Conservation (phyloP, 495 filamentous ascomycete species). For the Podospora tetraspora region DNA sequence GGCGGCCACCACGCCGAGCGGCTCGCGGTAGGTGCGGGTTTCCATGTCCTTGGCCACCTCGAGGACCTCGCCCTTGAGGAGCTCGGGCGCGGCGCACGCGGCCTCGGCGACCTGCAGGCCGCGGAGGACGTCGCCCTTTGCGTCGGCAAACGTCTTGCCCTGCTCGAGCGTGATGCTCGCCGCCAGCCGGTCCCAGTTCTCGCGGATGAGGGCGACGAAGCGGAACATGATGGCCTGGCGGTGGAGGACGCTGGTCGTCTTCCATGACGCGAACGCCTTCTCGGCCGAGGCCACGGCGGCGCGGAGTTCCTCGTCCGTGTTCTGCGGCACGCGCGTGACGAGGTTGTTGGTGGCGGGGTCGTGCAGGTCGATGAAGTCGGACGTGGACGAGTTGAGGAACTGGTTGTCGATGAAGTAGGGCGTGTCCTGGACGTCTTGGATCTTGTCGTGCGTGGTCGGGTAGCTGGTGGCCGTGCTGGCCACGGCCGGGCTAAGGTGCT, state of each 20-base stretch:
- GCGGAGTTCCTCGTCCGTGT: constrained; percentile 80
- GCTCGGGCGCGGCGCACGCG: constrained; percentile 87
- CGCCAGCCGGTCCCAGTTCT: constrained; percentile 93
- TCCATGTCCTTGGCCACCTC: constrained; percentile 99
- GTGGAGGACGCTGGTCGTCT: constrained; percentile 72
- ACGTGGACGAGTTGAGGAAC: constrained; percentile 69
- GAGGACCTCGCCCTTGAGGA: constrained; percentile 88
- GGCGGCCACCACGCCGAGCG: constrained; percentile 87
- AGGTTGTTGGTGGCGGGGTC: constrained; percentile 98
- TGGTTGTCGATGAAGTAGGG: constrained; percentile 90
- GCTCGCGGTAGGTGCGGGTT: constrained; percentile 87
- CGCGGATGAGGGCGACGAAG: constrained; percentile 80
- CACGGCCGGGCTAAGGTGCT: constrained; percentile 46
- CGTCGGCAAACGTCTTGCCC: constrained; percentile 96
- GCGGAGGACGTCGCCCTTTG: constrained; percentile 88
- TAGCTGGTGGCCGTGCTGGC: constrained; percentile 60
- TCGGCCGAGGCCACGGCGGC: constrained; percentile 83
- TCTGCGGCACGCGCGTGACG: constrained; percentile 95
- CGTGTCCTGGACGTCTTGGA: constrained; percentile 69
- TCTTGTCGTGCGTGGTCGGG: constrained; percentile 76
- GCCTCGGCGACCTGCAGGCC: constrained; percentile 97
- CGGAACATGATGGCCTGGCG: constrained; percentile 98
- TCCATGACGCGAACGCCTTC: constrained; percentile 88
- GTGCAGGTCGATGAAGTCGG: constrained; percentile 83
- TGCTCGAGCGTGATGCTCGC: constrained; percentile 96